Conservation (phyloP, 352 stramenopile species). For the Pythium scleroteichum region DNA sequence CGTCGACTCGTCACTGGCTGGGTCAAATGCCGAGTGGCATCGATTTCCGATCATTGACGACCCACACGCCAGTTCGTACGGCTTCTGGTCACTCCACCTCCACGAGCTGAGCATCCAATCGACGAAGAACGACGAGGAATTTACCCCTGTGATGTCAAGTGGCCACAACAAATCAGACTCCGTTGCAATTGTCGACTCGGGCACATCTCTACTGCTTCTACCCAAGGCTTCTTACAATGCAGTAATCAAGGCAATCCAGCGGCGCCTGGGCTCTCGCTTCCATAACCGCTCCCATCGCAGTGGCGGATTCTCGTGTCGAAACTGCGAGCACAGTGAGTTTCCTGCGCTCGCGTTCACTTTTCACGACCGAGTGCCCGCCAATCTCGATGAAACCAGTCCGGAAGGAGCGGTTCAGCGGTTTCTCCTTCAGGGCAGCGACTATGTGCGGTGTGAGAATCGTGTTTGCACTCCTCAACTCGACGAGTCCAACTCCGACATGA, state of each 20-base stretch:
- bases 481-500: slow-evolving; percentile 23
- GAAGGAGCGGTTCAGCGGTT: slow-evolving; percentile 17
- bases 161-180: background rate
- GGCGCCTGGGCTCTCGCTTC: slow-evolving; percentile 17
- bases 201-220: slow-evolving; percentile 40
- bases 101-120: slow-evolving; percentile 8
- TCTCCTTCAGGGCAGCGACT: slow-evolving; percentile 38
- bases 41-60: slow-evolving; percentile 28
- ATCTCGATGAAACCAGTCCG: background rate
- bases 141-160: background rate
- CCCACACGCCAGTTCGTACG: slow-evolving; percentile 13
- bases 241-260: slow-evolving; percentile 26
- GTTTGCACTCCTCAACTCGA: slow-evolving; percentile 39
- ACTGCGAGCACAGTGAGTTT: slow-evolving; percentile 37
- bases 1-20: slow-evolving; percentile 30
- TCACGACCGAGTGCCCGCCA: background rate
- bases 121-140: background rate
- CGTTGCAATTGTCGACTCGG: slow-evolving; percentile 40
- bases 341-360: slow-evolving; percentile 33
- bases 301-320: slow-evolving; percentile 26
- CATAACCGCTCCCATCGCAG: slow-evolving; percentile 14
- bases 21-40: slow-evolving; percentile 29
- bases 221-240: slow-evolving; percentile 19
- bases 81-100: slow-evolving; percentile 34
- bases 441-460: slow-evolving; percentile 36